Base-by-base conservation (phyloP, 1,284 basidiomycete genomes). In the Papiliotrema flavescens region DNA sequence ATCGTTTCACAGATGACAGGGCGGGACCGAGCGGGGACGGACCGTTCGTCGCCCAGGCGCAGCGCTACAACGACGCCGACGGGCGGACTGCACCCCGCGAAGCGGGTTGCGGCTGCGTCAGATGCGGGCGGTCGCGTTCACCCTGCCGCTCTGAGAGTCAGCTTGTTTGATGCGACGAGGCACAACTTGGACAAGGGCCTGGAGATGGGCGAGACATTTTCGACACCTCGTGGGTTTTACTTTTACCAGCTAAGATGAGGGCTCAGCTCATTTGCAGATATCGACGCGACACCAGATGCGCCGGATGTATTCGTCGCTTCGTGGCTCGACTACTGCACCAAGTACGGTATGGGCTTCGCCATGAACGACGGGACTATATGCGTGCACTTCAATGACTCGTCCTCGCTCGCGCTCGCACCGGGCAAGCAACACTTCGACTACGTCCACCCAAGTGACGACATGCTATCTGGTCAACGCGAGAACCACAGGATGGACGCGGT, bases 321-420 rank as follows among this genome's bases (percentile, higher is more conserved):
- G 9, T 98, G 95, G 95, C 88, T 98, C 45, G 95, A 98, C 76
- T 97, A 98, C 73, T 94, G 90, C 73, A 91, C 94, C 75, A 96
- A 96, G 79, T 98, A 98, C 76, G 96, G 95, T 11, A 94, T 98
- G 85, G 96, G 94, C 1, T 98, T 98, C 73, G 91, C 91, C 1
- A 80, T 98, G 67, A 93, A 89, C 28, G 93, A 98, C 70, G 93
- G 95, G 3, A 88, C 89, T 1, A 87, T 97, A 26, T 92, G 92
- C 8, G 90, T 97, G 20, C 87, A 97, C 76, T 98, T 97, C 79
- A 96, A 97, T 68, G 95, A 98, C 75, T 90, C 88, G 65, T 90
- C 91, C 8, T 88, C 84, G 15, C 78, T 96, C 64, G 83, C 94
- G 11, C 79, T 98, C 52, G 83, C 90, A 20, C 85, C 94, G 1